These are phyloP conservation scores for Exophiala spinifera DNA, from an alignment of 2,329 filamentous ascomycete species.

Conservation along the genomic window DNA sequence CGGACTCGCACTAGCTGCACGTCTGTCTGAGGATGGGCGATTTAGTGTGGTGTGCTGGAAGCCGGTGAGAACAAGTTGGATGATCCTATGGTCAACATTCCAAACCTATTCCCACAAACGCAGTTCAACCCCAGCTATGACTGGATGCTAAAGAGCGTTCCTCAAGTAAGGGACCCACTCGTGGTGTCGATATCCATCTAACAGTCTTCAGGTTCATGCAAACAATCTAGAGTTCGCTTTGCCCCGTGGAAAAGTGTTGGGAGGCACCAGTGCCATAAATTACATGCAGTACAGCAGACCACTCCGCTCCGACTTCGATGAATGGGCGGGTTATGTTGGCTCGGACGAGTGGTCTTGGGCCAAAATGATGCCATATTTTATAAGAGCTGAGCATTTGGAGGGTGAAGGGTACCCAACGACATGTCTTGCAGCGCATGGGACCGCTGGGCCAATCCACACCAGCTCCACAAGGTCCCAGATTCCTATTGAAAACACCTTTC, in stretches of 20 bases:
- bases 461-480: no score
- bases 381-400: no score
- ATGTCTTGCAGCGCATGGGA: no score
- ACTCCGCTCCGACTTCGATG: slow-evolving; percentile 43
- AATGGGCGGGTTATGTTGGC: slow-evolving; percentile 44
- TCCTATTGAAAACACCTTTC: no score
- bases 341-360: no score
- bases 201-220: slow-evolving; percentile 39
- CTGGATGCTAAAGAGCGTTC: slow-evolving; percentile 43
- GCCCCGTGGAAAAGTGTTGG: slow-evolving; percentile 36
- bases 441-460: no score
- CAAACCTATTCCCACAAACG: background rate
- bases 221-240: slow-evolving; percentile 2
- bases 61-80: background rate
- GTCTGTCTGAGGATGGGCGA: slow-evolving; percentile 4
- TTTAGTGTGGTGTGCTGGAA: slow-evolving; percentile 5
- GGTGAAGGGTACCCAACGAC: no score
- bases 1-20: slow-evolving; percentile 5
- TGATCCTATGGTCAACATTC: background rate
- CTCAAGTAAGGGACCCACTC: slow-evolving; percentile 39
- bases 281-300: slow-evolving; percentile 44
- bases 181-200: no score
- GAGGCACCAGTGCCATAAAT: slow-evolving; percentile 43
- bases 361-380: no score
- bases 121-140: background rate